Base-by-base conservation (phyloP, 73 alveolate species). In the Breviolum minutum region DNA sequence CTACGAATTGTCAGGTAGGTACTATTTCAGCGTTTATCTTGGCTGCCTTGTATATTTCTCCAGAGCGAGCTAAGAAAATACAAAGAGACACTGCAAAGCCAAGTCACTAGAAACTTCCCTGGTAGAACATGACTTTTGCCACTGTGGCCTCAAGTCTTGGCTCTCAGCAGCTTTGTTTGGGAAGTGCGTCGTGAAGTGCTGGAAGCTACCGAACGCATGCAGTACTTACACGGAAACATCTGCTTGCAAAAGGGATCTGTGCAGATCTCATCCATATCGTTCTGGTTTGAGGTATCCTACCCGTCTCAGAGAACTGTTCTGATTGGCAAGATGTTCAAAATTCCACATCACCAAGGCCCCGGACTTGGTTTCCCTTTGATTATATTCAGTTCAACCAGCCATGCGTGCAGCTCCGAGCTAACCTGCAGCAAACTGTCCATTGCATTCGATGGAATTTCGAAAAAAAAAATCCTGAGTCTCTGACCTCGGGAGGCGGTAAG, bases 361-460 rank as follows among this genome's bases (percentile, higher is more conserved):
- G 10, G 74, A 8, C 92, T 30, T 9, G 92, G 73, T 20, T 83
- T 83, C 68, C 63, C 66, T 60, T 83, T 83, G 92, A 83, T 83
- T 70, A 83, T 13, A 60, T 71, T 71, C n/a, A 83, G 92, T 61
- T 83, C 92, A 14, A 83, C 73, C 92, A 83, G 63, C 92, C 92
- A 83, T 48, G 92, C 73, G 73, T 83, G 73, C 73, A 83, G 22
- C 71, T 83, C 92, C 26, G 92, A 61, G 92, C 60, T 24, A 83
- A 83, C 92, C 92, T 83, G 71, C 30, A 79, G 48, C 16, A 40
- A 30, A 8, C 29, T 12, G 14, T 71, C 4, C 10, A 0, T 20
- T 16, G 81, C 5, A n/a, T 71, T 20, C 81, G 48, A 71, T 17
- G n/a, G 30, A 71, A 1, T 19, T 61, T 7, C n/a, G n/a, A n/a